Evolutionary conservation across 108 stramenopile genomes (phyloP).

Genomic region (Craspedostauros australis): DNA sequence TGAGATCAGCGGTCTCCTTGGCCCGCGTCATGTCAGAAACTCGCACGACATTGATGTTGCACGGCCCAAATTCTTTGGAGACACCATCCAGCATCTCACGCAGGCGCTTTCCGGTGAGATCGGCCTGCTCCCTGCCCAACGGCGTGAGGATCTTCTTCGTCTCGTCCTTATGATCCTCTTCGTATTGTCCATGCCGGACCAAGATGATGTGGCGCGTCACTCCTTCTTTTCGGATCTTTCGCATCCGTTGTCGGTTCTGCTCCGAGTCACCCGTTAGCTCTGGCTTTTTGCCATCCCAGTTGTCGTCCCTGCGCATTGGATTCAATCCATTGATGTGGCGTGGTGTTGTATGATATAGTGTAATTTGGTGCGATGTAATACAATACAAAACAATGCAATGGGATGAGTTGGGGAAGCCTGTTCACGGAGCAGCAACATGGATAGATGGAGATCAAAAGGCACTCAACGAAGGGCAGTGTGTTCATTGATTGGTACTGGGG

Average conservation of each 20-base stretch:
- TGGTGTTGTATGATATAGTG: no score
- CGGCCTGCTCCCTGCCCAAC: constrained; percentile 81
- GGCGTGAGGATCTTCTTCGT: constrained; percentile 71
- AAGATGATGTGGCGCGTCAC: constrained; percentile 85
- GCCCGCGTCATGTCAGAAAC: constrained; percentile 80
- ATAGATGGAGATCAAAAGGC: no score
- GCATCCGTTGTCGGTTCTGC: constrained; percentile 17
- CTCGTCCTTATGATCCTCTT: constrained; percentile 76
- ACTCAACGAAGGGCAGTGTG: no score
- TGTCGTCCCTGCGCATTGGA: no score
- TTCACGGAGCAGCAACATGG: no score
- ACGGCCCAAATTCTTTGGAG: constrained; percentile 57
- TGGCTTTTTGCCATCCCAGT: constrained; percentile 72
- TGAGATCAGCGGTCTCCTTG: constrained; percentile 81
- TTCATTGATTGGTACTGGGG: no score
- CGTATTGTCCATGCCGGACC: constrained; percentile 89
- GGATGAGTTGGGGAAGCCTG: no score
- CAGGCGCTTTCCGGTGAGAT: constrained; percentile 70
- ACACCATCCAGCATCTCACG: constrained; percentile 55
- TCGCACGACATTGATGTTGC: constrained; percentile 65
- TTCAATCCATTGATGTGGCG: no score
- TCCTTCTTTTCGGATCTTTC: constrained; percentile 55
- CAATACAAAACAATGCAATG: no score
- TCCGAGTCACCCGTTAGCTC: constrained; percentile 30
- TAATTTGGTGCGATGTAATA: no score